These are phyloP conservation scores for Adansonia gregorii DNA, from an alignment of 441 rosid species.

Conservation along the genomic window DNA sequence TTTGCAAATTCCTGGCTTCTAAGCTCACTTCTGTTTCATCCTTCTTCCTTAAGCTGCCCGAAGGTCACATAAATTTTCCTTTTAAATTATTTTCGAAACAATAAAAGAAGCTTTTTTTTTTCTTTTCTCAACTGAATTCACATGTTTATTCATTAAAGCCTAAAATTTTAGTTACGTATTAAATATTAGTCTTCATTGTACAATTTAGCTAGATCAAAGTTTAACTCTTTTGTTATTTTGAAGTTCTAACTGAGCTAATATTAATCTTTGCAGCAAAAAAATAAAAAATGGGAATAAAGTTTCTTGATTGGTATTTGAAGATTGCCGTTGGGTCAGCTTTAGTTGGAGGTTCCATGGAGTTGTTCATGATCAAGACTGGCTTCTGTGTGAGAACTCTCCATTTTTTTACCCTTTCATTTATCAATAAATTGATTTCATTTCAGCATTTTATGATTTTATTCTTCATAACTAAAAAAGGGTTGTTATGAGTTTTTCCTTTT, in stretches of 20 bases:
- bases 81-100: background rate
- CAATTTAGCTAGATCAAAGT: background rate
- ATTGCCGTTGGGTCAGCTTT: constrained; percentile 66
- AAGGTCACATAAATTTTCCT: background rate
- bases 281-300: constrained; percentile 42
- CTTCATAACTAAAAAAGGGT: background rate
- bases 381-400: constrained; percentile 69
- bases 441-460: background rate
- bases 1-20: background rate
- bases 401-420: background rate
- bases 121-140: no score
- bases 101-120: no score
- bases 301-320: constrained; percentile 82
- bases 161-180: background rate
- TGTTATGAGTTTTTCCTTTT: background rate
- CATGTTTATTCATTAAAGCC: no score
- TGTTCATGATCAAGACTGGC: constrained; percentile 91
- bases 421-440: background rate
- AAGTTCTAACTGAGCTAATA: background rate
- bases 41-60: background rate
- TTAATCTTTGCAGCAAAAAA: background rate
- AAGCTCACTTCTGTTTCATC: background rate
- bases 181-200: background rate
- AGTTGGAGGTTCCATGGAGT: constrained; percentile 85
- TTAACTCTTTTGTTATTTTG: background rate